phyloP scores from a whole-genome alignment of 2,329 filamentous ascomycete genomes.

The Ophiocordyceps camponoti-floridani region DNA sequence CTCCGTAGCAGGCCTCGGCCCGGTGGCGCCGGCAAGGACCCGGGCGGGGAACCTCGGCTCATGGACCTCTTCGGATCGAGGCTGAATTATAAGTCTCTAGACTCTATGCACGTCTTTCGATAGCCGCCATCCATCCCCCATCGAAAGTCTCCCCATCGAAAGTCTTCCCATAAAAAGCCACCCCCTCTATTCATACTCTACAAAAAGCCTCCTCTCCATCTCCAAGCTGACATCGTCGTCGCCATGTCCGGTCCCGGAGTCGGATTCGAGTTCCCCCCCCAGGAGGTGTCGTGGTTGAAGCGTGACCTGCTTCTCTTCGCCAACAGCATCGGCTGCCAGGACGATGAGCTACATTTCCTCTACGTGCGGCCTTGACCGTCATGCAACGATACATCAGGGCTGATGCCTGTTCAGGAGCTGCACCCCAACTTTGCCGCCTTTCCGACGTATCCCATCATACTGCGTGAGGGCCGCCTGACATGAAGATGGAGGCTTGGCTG shows the following conservation, averaged over 20 bases:
- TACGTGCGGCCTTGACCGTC: constrained; percentile 37
- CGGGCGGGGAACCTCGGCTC: constrained; percentile 22
- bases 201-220: neutral
- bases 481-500: neutral
- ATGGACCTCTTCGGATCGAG: too few species aligned
- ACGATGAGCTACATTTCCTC: constrained; percentile 84
- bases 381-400: too few species aligned
- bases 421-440: constrained; percentile 77
- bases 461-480: constrained; percentile 34
- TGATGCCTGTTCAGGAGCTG: constrained; percentile 43
- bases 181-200: too few species aligned
- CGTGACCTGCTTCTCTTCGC: constrained; percentile 81
- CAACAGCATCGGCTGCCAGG: constrained; percentile 67
- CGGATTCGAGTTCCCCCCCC: constrained; percentile 64
- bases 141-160: too few species aligned
- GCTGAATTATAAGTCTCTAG: too few species aligned
- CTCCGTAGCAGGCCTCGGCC: constrained; percentile 27
- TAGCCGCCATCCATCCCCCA: too few species aligned
- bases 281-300: constrained; percentile 70
- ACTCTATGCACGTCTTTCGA: too few species aligned
- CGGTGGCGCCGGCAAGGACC: constrained; percentile 47
- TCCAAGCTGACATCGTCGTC: neutral
- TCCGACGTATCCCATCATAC: constrained; percentile 71
- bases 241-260: constrained; percentile 31
- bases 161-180: too few species aligned